Evolutionary conservation across 352 stramenopile genomes (phyloP), one percentile per base, ranked within the genome.

Genomic region (Globisporangium cylindrosporum): DNA sequence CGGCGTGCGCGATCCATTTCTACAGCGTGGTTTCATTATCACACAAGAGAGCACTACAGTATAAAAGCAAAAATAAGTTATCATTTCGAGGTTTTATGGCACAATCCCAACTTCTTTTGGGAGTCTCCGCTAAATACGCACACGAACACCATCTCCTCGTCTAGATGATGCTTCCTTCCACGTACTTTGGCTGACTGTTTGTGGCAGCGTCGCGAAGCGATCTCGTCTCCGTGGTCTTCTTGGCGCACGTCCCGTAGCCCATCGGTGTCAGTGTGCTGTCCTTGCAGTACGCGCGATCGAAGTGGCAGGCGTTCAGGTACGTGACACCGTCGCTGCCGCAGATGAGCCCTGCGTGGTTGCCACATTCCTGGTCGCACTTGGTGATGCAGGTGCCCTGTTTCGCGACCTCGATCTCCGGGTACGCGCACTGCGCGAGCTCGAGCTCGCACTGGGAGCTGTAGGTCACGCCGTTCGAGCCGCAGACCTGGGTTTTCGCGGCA

Each of bases 251-350:
- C 29, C 55, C 55, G 55, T 60, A 60, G 18, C 55, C 55, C 27
- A 60, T 20, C 3, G 55, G 55, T 14, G 32, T 43, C 5, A 60
- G 32, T 18, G 27, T 24, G 15, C 46, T 41, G 55, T 60, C 32
- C 27, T 43, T 41, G 29, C 55, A 60, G 25, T 60, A 60, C 55
- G 55, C 55, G 55, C 55, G 55, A 29, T 60, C 55, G 32, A 60
- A 60, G 4, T 60, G 20, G 55, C 55, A 60, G 2, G 55, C 55
- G 55, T 60, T 60, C 14, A 27, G 55, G 55, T 60, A 60, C 27
- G 55, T 60, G 1, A 43, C 27, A 5, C 55, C 55, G 5, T 60
- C 29, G 29, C 27, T 46, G 27, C 55, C 55, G 6, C 55, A 60
- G 15, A 60, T 60, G 20, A 54, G 46, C 46, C 46, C 55, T 25